These are phyloP conservation scores for Xerocomus minutiporus DNA, from an alignment of 1,284 basidiomycete genomes.

Conservation along the genomic window DNA sequence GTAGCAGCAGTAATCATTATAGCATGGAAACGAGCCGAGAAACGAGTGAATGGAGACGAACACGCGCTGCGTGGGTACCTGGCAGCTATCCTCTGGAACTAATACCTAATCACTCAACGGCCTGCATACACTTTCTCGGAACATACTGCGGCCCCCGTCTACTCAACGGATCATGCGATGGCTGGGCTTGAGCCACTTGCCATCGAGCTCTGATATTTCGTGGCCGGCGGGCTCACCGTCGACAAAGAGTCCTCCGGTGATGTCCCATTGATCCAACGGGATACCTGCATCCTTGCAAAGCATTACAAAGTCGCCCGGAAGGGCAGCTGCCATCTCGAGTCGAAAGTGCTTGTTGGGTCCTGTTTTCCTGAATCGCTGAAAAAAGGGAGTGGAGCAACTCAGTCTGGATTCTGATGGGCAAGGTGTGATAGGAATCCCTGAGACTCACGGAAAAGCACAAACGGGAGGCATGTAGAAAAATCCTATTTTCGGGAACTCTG, in stretches of 20 bases:
- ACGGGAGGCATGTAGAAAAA: conserved; percentile 59
- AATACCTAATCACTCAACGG: not conserved
- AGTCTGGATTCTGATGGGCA: not conserved
- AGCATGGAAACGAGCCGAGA: conserved; percentile 7
- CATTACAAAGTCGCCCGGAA: conserved; percentile 47
- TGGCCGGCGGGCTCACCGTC: conserved; percentile 37
- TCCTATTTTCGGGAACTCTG: conserved; percentile 41
- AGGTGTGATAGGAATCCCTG: conserved; percentile 1
- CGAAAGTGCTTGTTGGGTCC: conserved; percentile 45
- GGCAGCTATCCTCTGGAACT: not conserved
- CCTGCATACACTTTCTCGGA: conserved; percentile 3
- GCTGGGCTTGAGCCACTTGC: conserved; percentile 35
- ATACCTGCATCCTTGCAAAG: conserved; percentile 45
- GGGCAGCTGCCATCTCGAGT: conserved; percentile 49
- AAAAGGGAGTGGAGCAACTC: not conserved
- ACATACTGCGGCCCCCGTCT: not conserved
- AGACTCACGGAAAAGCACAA: conserved; percentile 50
- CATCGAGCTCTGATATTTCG: conserved; percentile 39
- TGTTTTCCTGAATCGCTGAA: conserved; percentile 44
- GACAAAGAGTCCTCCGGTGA: conserved; percentile 45
- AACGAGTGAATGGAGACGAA: conserved; percentile 13
- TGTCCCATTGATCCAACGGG: conserved; percentile 33
- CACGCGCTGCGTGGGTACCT: conserved; percentile 17
- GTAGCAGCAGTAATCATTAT: conserved; percentile 14
- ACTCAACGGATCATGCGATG: conserved; percentile 13